Evolutionary conservation across 163 green algal species (phyloP).

Genomic region (Scenedesmus sp.): DNA sequence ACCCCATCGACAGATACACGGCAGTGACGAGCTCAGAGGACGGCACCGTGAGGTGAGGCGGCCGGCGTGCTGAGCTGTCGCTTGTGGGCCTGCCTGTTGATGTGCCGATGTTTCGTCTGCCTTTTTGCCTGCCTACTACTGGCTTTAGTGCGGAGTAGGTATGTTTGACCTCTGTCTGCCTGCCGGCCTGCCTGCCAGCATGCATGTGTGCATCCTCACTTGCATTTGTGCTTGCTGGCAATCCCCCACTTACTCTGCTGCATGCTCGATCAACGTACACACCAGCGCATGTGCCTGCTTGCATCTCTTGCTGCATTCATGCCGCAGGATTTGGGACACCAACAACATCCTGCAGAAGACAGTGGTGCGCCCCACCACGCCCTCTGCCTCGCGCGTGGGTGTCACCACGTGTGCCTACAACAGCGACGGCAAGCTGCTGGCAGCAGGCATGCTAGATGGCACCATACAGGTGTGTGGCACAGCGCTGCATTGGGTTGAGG

Average conservation of each 20-base stretch:
- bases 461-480: constrained; percentile 84
- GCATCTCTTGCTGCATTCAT: not conserved
- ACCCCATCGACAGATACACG: constrained; percentile 89
- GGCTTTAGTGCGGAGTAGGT: no score
- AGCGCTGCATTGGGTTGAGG: constrained; percentile 2
- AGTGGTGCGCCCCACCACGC: constrained; percentile 93
- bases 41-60: constrained; percentile 80
- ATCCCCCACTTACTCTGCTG: no score
- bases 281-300: not conserved
- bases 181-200: not conserved
- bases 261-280: no score
- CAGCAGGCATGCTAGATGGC: constrained; percentile 88
- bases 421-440: constrained; percentile 85
- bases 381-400: constrained; percentile 77
- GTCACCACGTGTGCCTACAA: constrained; percentile 88
- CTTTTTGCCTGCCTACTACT: no score
- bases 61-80: not conserved
- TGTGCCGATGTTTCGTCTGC: no score
- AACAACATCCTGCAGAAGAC: constrained; percentile 81
- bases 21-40: constrained; percentile 93
- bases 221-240: no score
- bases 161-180: no score
- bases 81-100: not conserved
- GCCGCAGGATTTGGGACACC: constrained; percentile 90
- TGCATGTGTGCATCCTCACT: not conserved